These are phyloP conservation scores for Melaleuca alternifolia DNA, from an alignment of 345 rosid species.

Conservation along the genomic window DNA sequence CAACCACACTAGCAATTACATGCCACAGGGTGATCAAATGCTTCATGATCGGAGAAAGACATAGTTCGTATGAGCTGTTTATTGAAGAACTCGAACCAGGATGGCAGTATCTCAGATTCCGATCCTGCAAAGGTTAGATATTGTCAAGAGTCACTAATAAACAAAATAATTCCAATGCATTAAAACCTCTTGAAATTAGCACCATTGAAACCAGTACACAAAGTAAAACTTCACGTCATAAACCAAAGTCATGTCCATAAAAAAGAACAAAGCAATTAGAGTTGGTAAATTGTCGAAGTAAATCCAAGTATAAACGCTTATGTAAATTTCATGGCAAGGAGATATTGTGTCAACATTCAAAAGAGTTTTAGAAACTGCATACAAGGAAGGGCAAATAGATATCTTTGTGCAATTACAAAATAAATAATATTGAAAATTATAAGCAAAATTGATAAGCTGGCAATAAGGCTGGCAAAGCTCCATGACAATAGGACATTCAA, in stretches of 20 bases:
- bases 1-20: slow-evolving; percentile 40
- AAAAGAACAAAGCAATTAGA: not conserved
- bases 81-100: slow-evolving; percentile 83
- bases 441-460: not conserved
- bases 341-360: not conserved
- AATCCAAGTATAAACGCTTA: not conserved
- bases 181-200: not conserved
- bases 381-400: not conserved
- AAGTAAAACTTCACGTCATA: not conserved
- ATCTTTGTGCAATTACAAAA: not conserved
- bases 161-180: not conserved
- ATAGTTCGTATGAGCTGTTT: slow-evolving; percentile 62
- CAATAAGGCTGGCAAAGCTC: not conserved
- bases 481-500: not conserved
- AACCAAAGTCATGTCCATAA: not conserved
- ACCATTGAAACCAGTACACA: not conserved
- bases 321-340: not conserved
- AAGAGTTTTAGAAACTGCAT: not conserved
- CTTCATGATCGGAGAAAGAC: slow-evolving; percentile 90
- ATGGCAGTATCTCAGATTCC: slow-evolving; percentile 59
- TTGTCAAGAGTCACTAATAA: not conserved
- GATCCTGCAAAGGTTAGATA: slow-evolving; percentile 37
- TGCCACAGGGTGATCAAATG: slow-evolving; percentile 98
- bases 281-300: not conserved
- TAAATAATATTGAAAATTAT: not conserved